phyloP scores from a whole-genome alignment of 2,329 filamentous ascomycete genomes.

The Zasmidium angulare region DNA sequence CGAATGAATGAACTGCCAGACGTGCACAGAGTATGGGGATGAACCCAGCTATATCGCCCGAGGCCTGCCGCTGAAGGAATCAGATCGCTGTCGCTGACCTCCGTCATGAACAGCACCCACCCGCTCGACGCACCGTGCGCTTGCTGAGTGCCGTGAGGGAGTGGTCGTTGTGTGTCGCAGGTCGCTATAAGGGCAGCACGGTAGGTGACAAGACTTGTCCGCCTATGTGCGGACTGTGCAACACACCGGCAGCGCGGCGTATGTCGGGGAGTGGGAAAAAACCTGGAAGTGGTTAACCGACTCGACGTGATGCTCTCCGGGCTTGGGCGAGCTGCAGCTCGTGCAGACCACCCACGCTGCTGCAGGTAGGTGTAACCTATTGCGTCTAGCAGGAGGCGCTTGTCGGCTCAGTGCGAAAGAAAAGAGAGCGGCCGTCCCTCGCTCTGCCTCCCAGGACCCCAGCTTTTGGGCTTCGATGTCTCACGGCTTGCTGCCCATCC shows the following conservation, averaged over 20 bases:
- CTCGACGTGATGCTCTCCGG: slow-evolving; percentile 6
- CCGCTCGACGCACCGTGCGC: not conserved
- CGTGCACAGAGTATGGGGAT: not conserved
- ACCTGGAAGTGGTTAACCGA: slow-evolving; percentile 4
- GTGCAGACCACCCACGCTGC: slow-evolving; percentile 3
- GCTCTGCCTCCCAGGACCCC: slow-evolving; percentile 4
- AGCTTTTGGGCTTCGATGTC: slow-evolving; percentile 9
- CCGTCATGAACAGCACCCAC: not conserved
- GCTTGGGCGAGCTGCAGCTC: slow-evolving; percentile 5
- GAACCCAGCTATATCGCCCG: slow-evolving; percentile 6
- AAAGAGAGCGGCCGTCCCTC: not conserved
- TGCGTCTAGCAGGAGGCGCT: slow-evolving; percentile 9
- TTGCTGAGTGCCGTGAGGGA: not conserved
- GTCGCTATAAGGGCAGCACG: not conserved
- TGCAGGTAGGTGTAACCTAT: slow-evolving; percentile 12
- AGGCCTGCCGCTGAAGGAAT: not conserved
- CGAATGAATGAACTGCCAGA: not conserved
- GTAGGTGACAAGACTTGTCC: not conserved
- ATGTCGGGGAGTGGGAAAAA: not conserved
- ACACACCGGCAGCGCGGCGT: not conserved
- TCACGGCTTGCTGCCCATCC: slow-evolving; percentile 16
- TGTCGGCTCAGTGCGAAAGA: not conserved
- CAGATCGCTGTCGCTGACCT: not conserved
- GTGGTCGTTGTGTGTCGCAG: not conserved
- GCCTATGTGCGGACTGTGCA: not conserved